phyloP scores from a whole-genome alignment of 1,284 basidiomycete genomes.

The Rhodotorula glutinis region DNA sequence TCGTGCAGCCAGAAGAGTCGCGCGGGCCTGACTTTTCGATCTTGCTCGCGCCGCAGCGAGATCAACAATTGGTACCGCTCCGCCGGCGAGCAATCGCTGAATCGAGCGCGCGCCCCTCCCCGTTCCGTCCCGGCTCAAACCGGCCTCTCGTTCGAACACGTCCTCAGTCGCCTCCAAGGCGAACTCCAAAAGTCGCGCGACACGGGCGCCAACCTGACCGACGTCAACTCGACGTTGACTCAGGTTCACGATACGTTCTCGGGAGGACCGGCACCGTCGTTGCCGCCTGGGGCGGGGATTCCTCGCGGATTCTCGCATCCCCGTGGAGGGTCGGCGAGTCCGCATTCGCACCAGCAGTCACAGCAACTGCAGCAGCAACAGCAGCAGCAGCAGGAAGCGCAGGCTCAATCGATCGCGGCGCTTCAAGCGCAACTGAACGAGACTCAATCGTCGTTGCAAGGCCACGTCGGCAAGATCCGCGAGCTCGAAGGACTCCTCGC shows the following conservation, averaged over 20 bases:
- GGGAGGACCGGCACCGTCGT: slow-evolving; percentile 57
- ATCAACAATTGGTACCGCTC: slow-evolving; percentile 42
- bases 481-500: slow-evolving; percentile 71
- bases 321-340: not conserved
- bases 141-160: slow-evolving; percentile 53
- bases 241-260: slow-evolving; percentile 91
- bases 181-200: slow-evolving; percentile 93
- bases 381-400: slow-evolving; percentile 18
- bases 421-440: slow-evolving; percentile 81
- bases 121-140: slow-evolving; percentile 17
- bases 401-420: slow-evolving; percentile 54
- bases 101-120: slow-evolving; percentile 1
- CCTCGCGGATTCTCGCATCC: slow-evolving; percentile 25
- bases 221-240: slow-evolving; percentile 74
- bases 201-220: slow-evolving; percentile 82
- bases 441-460: slow-evolving; percentile 74
- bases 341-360: not conserved
- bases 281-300: slow-evolving; percentile 56
- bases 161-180: slow-evolving; percentile 59
- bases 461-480: slow-evolving; percentile 80
- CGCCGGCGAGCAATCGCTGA: slow-evolving; percentile 21
- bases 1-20: not conserved
- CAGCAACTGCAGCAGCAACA: not conserved
- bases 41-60: slow-evolving; percentile 26
- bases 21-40: not conserved